These are phyloP conservation scores for Debaryomycetaceae sp. DNA, from an alignment of 1,139 yeast species.

Conservation along the genomic window DNA sequence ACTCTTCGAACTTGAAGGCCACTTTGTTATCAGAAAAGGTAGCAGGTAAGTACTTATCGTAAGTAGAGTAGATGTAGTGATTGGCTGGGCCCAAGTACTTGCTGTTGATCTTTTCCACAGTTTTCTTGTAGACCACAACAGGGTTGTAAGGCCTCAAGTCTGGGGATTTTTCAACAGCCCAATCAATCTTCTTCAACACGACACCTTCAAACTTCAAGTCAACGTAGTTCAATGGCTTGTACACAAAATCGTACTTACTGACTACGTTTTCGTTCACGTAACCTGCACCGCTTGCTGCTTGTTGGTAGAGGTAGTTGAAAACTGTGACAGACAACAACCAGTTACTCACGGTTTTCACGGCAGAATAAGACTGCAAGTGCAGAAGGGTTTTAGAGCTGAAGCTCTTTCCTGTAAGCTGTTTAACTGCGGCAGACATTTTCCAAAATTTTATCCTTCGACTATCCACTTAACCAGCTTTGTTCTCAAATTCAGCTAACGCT, in stretches of 20 bases:
- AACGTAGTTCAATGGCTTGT: slow-evolving; percentile 20
- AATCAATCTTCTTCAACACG: slow-evolving; percentile 24
- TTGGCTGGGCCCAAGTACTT: slow-evolving; percentile 30
- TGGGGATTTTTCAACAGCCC: slow-evolving; percentile 5
- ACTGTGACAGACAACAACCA: slow-evolving; percentile 27
- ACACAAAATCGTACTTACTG: slow-evolving; percentile 20
- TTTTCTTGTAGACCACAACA: slow-evolving; percentile 10
- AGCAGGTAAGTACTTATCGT: slow-evolving; percentile 33
- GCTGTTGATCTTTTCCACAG: slow-evolving; percentile 18
- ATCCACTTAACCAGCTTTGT: too few relatives aligned
- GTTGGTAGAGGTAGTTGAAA: slow-evolving; percentile 20
- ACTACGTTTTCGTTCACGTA: slow-evolving; percentile 21
- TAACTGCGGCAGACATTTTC: slow-evolving; percentile 4
- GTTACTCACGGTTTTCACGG: slow-evolving; percentile 20
- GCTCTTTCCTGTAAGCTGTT: slow-evolving; percentile 5
- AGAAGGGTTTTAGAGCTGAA: slow-evolving; percentile 34
- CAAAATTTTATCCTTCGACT: background rate
- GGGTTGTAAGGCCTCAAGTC: slow-evolving; percentile 14
- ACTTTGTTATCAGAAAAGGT: slow-evolving; percentile 18
- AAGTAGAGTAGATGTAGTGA: slow-evolving; percentile 23
- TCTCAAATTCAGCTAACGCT: too few relatives aligned
- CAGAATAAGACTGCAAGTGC: slow-evolving; percentile 33
- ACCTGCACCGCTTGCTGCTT: slow-evolving; percentile 15
- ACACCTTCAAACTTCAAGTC: slow-evolving; percentile 28
- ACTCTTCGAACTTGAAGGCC: slow-evolving; percentile 19